These are phyloP conservation scores for Tubosaeta brunneosetosa DNA, from an alignment of 768 basidiomycete genomes.

Conservation along the genomic window DNA sequence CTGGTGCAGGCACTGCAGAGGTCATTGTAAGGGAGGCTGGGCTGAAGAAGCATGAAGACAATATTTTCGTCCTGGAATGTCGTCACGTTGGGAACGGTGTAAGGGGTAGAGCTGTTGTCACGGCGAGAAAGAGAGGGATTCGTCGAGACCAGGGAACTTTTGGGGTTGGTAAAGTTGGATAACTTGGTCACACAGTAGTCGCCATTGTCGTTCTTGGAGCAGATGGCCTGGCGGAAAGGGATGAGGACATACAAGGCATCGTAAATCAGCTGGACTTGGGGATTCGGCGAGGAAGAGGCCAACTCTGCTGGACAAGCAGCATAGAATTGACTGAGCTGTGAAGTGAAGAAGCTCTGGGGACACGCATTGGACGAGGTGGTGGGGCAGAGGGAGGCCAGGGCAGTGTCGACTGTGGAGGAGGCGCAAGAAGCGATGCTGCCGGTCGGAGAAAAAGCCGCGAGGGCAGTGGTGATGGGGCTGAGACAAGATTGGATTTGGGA, in stretches of 20 bases:
- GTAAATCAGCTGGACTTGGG: constrained; percentile 59
- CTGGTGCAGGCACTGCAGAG: constrained; percentile 86
- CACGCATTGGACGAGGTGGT: constrained; percentile 45
- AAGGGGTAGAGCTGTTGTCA: constrained; percentile 29
- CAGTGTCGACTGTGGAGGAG: constrained; percentile 41
- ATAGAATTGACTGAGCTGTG: constrained; percentile 65
- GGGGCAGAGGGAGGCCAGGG: constrained; percentile 56
- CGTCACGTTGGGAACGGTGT: constrained; percentile 47
- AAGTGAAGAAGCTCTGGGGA: constrained; percentile 52
- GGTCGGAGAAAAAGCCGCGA: constrained; percentile 49
- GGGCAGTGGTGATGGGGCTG: constrained; percentile 52
- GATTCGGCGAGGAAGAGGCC: constrained; percentile 38
- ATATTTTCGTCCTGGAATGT: constrained; percentile 59
- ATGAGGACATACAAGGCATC: constrained; percentile 71
- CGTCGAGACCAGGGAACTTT: background rate
- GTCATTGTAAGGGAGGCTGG: constrained; percentile 39
- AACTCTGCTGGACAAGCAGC: constrained; percentile 69
- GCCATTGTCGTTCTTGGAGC: constrained; percentile 67
- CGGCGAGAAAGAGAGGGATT: constrained; percentile 7
- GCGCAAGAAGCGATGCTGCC: constrained; percentile 36
- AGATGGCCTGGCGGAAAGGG: constrained; percentile 66
- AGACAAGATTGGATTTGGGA: constrained; percentile 57
- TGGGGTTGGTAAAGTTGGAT: constrained; percentile 17
- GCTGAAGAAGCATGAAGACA: constrained; percentile 73
- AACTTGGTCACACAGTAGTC: constrained; percentile 64